Base-by-base conservation (phyloP, 169 alveolate species). In the Eimeria acervulina region DNA sequence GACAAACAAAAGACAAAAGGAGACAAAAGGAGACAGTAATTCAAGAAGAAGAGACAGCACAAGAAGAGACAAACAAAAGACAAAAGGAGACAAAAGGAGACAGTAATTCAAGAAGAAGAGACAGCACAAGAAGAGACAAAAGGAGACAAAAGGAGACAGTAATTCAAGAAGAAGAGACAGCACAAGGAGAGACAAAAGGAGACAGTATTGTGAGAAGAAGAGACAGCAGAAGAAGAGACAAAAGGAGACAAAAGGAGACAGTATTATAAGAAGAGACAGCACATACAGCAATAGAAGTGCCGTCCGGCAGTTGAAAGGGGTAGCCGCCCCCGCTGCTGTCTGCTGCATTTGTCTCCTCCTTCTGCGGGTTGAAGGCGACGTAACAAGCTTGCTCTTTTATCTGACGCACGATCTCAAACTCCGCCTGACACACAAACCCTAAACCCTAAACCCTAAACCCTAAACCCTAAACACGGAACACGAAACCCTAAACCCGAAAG, bases 361-460 rank as follows among this genome's bases (percentile, higher is more conserved):
- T 99, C 70, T 59, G 87, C 23, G 96, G 97, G 19, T 96, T 96
- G 90, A 98, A 97, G 15, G 99, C 99, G 72, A 99, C 99, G 97
- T 98, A 99, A 95, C 99, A 99, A 76, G 98, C 96, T 96, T 99
- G 99, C 97, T 99, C 99, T 97, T 99, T 99, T 96, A 99, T 99
- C 96, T 99, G 99, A 80, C 99, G 99, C 78, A 99, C 99, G 1
- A 92, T 84, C 70, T 92, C 96, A 78, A 51, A 70, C 84, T 92
- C 96, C 3, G 96, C 96, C 96, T 92, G 85, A 6, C 15, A 84
- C 28, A 76, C 52, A 84, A 55, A 55, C 68, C 68, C 68, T 55
- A 55, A 55, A 55, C 68, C 68, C 68, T 55, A 55, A 55, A 55
- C 68, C 68, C 68, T 55, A 55, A 55, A 55, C 68, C 68, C 68